phyloP scores from a whole-genome alignment of 306 rosid species.

The Vigna trinervia region DNA sequence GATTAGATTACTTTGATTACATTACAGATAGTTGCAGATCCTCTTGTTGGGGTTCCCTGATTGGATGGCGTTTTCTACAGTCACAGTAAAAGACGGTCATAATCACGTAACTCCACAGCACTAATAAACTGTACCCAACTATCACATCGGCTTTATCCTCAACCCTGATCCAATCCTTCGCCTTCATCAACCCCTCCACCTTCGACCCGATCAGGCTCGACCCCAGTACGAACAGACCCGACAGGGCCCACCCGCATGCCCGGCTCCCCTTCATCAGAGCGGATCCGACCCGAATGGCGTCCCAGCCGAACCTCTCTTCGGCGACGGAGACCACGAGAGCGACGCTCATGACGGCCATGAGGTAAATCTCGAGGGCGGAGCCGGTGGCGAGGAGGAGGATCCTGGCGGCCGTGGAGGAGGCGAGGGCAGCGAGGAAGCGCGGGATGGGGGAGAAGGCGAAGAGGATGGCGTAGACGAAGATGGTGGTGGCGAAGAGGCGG shows the following conservation, averaged over 20 bases:
- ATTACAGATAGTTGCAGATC: slow-evolving; percentile 27
- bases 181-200: slow-evolving; percentile 55
- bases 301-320: slow-evolving; percentile 73
- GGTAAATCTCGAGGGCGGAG: slow-evolving; percentile 57
- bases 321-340: slow-evolving; percentile 68
- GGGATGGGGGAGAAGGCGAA: slow-evolving; percentile 54
- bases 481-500: slow-evolving; percentile 60
- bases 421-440: slow-evolving; percentile 30
- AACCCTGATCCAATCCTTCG: slow-evolving; percentile 42
- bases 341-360: slow-evolving; percentile 67
- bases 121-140: slow-evolving; percentile 52
- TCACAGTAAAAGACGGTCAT: slow-evolving; percentile 71
- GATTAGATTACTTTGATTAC: neutral
- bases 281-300: slow-evolving; percentile 64
- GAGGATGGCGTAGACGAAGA: slow-evolving; percentile 57
- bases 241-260: slow-evolving; percentile 59
- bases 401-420: slow-evolving; percentile 29
- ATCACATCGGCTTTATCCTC: slow-evolving; percentile 57
- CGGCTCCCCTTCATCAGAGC: slow-evolving; percentile 59
- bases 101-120: slow-evolving; percentile 67
- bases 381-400: slow-evolving; percentile 31
- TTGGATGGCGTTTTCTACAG: slow-evolving; percentile 58
- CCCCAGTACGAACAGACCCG: slow-evolving; percentile 52
- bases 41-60: slow-evolving; percentile 20
- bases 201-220: slow-evolving; percentile 53